Conservation (phyloP, 257 asterid genomes). For the Schizonepeta tenuifolia region DNA sequence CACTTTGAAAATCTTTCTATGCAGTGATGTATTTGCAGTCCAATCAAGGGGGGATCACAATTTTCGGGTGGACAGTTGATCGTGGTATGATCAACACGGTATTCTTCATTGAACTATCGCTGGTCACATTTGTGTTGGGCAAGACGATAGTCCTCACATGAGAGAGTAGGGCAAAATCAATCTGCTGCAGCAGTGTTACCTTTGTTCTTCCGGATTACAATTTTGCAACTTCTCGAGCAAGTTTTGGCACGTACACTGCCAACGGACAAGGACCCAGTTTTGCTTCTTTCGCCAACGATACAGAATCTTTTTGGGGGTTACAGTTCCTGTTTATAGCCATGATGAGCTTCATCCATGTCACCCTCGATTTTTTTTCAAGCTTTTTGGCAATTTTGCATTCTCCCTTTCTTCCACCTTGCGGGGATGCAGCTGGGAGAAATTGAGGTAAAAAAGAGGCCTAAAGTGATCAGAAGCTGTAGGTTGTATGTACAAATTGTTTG, state of each 20-base stretch:
- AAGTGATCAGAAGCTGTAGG: conserved; percentile 10
- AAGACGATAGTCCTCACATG: conserved; percentile 57
- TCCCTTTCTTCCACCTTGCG: neutral
- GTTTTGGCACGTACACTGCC: neutral
- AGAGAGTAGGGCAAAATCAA: conserved; percentile 24
- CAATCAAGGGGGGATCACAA: conserved; percentile 83
- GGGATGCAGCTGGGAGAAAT: neutral
- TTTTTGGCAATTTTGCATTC: neutral
- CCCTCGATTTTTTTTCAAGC: neutral
- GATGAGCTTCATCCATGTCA: conserved; percentile 2
- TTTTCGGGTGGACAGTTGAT: conserved; percentile 89
- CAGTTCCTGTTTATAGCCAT: neutral
- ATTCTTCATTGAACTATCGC: conserved; percentile 69
- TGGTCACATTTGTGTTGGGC: conserved; percentile 72
- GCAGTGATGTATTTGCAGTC: conserved; percentile 87
- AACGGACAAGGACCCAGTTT: neutral
- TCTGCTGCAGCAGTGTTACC: neutral
- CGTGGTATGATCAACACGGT: conserved; percentile 80
- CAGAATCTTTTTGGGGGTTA: neutral
- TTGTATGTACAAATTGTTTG: conserved; percentile 19
- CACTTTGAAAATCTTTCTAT: conserved; percentile 6
- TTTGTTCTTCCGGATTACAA: neutral
- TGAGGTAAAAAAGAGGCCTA: neutral
- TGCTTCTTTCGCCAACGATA: neutral
- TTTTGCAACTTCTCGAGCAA: neutral